Evolutionary conservation across 306 rosid species (phyloP).

Genomic region (Lupinus albus): DNA sequence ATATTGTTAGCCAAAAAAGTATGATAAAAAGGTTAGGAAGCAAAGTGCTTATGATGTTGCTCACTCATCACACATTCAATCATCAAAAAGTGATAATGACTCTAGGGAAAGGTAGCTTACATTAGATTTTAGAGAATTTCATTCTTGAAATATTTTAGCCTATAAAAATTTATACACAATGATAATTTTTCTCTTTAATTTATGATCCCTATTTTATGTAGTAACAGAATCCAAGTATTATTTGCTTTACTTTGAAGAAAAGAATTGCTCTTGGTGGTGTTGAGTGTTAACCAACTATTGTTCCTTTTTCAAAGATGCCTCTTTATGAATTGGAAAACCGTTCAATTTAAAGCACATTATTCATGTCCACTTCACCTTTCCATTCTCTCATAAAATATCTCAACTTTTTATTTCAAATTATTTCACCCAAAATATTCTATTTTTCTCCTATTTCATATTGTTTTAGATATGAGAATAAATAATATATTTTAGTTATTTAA

Average conservation of each 20-base stretch:
- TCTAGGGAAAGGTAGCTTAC: no score
- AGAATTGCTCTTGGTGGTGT: conserved; percentile 28
- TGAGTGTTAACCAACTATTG: conserved; percentile 12
- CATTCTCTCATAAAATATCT: conserved; percentile 15
- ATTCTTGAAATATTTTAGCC: no score
- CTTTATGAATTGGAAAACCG: conserved; percentile 16
- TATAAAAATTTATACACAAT: no score
- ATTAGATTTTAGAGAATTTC: no score
- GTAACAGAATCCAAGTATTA: conserved; percentile 23
- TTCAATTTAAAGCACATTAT: conserved; percentile 7
- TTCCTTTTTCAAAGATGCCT: not conserved
- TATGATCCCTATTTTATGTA: no score
- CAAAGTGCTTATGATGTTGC: no score
- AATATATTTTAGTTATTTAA: not conserved
- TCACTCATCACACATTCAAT: no score
- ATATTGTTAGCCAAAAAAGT: no score
- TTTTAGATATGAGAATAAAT: not conserved
- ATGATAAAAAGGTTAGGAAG: no score
- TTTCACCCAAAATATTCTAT: no score
- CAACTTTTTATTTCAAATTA: not conserved
- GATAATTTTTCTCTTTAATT: no score
- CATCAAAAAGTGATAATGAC: no score
- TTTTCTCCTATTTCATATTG: not conserved
- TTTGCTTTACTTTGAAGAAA: conserved; percentile 45
- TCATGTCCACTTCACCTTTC: conserved; percentile 11